A percentile compares a stretch with the other conserved stretches of the same genome.
Conservation (phyloP, 2,329 filamentous ascomycete species). For the Neofusicoccum parvum region DNA sequence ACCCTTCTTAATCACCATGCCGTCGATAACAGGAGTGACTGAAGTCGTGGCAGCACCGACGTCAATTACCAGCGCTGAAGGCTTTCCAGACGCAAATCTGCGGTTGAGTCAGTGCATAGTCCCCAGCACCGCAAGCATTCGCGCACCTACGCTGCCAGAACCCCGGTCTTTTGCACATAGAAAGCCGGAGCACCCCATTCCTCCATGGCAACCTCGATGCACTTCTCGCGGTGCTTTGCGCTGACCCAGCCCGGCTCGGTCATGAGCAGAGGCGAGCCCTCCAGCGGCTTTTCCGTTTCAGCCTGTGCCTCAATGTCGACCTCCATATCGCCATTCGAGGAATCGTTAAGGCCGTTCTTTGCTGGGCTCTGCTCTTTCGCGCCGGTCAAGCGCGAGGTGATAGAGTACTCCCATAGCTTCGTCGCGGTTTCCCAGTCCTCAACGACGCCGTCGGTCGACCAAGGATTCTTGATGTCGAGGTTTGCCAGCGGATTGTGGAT, state of each 20-base stretch:
- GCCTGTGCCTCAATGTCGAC: conserved; percentile 64
- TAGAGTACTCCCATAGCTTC: conserved; percentile 88
- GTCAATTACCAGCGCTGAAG: conserved; percentile 89
- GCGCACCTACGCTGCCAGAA: conserved; percentile 70
- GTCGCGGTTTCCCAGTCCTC: conserved; percentile 95
- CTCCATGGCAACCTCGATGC: conserved; percentile 96
- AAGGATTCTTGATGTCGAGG: conserved; percentile 88
- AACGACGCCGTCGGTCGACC: conserved; percentile 84
- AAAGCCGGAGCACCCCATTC: conserved; percentile 94
- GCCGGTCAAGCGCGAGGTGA: conserved; percentile 85
- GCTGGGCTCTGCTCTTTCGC: conserved; percentile 68
- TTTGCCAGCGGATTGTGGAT: conserved; percentile 74
- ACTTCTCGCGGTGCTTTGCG: conserved; percentile 85
- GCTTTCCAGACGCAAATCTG: conserved; percentile 85
- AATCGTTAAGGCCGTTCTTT: conserved; percentile 79
- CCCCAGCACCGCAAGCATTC: not conserved
- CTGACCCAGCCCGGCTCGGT: conserved; percentile 94
- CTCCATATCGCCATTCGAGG: conserved; percentile 59
- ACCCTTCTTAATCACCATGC: conserved; percentile 84
- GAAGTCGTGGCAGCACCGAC: conserved; percentile 86
- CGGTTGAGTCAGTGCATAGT: not conserved
- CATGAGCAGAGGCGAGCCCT: conserved; percentile 88
- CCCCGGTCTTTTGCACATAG: conserved; percentile 86
- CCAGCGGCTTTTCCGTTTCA: conserved; percentile 71
- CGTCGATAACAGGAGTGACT: conserved; percentile 89